Conservation (phyloP, 2,329 filamentous ascomycete species). For the Lasiodiplodia citricola region DNA sequence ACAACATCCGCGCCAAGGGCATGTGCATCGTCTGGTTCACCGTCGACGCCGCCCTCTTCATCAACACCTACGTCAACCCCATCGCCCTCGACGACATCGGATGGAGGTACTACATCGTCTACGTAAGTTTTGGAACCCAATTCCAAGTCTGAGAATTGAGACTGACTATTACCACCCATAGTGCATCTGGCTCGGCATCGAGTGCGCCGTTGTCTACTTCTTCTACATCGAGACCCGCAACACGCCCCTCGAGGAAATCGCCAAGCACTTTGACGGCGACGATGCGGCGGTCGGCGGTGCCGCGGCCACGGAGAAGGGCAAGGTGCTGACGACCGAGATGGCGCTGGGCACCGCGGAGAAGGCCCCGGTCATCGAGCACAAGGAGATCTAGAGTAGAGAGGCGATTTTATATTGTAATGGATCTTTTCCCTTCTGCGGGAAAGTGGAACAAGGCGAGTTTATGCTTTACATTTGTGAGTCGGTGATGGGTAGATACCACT, state of each 20-base stretch:
- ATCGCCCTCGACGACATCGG: conserved; percentile 64
- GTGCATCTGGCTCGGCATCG: conserved; percentile 60
- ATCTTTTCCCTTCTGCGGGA: neutral
- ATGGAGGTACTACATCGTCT: conserved; percentile 71
- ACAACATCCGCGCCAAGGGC: conserved; percentile 56
- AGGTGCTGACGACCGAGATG: conserved; percentile 33
- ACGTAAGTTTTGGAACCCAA: conserved; percentile 43
- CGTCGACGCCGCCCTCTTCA: conserved; percentile 65
- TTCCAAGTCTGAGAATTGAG: neutral
- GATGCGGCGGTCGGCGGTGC: conserved; percentile 59
- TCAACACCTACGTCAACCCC: conserved; percentile 68
- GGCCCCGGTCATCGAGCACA: conserved; percentile 14
- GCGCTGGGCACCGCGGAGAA: conserved; percentile 6
- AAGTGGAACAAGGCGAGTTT: neutral
- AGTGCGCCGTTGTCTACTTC: conserved; percentile 68
- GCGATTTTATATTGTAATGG: neutral
- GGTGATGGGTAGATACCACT: neutral
- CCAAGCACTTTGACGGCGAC: conserved; percentile 48
- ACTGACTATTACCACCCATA: conserved; percentile 27
- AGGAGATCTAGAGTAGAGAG: conserved; percentile 8
- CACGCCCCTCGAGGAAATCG: conserved; percentile 53
- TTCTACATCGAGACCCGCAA: conserved; percentile 52
- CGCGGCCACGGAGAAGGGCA: conserved; percentile 42
- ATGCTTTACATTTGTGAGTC: neutral
- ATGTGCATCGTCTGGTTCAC: conserved; percentile 65